Evolutionary conservation across 2,329 filamentous ascomycete species (phyloP), one percentile per base, ranked within the genome.

Genomic region (Colletotrichum neosansevieriae): DNA sequence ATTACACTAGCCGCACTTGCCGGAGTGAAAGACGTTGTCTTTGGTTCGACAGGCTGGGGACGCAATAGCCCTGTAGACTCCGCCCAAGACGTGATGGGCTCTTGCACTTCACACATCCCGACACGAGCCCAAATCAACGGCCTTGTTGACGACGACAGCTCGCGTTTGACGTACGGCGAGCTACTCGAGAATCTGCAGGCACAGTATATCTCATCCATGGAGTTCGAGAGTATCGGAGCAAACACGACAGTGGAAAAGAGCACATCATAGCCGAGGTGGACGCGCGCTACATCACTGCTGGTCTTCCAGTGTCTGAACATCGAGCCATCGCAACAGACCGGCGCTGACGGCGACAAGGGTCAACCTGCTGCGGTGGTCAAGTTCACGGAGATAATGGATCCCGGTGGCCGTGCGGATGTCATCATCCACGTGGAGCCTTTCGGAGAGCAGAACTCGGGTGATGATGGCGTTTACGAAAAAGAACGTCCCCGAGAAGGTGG

Each of bases 151-250:
- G 44, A 21, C 11, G 7, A 21, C 11, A 36, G 3, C 12, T n/a
- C n/a, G 5, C 51, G 2, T 1, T 17, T 19, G 13, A 51, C 53
- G 4, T 58, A 58, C n/a, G 61, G 61, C 12, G 53, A 58, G n/a
- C 17, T 58, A 3, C 42, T 64, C 3, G 53, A 79, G 21, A 58
- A 77, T 38, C 74, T 89, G 3, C 84, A 87, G 47, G 77, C 78
- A 0, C 85, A 89, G 63, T 81, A 84, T 34, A 76, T 82, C 2
- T 77, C 80, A 0, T 82, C 81, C 17, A 79, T 84, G 9, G 81
- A 83, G 0, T 82, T 82, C 69, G 86, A 88, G 72, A 82, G 81
- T 44, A 76, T 88, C 36, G 84, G 85, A 3, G 82, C 83, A 57
- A 76, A 81, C 4, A 80, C 84, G 10, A 82, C 89, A 11, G 78